These are phyloP conservation scores for Coniochaeta ligniaria DNA, from an alignment of 2,329 filamentous ascomycete genomes.

Conservation along the genomic window DNA sequence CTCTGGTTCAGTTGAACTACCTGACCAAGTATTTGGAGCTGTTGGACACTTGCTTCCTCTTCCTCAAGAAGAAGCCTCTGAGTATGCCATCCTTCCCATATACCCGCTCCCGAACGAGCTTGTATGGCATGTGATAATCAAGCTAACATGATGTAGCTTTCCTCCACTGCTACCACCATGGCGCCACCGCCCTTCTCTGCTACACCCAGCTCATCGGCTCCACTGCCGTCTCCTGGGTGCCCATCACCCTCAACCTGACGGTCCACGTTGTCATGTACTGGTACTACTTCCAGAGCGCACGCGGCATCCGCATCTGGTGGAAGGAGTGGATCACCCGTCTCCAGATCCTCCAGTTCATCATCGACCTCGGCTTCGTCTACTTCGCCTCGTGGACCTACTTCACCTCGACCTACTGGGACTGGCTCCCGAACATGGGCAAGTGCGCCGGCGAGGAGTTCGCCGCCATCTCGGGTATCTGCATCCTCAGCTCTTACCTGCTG, in stretches of 20 bases:
- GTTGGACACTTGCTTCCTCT: constrained; percentile 90
- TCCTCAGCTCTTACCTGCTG: constrained; percentile 89
- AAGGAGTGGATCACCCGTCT: constrained; percentile 99
- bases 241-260: constrained; percentile 83
- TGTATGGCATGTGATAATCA: not conserved
- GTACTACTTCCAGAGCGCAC: constrained; percentile 99
- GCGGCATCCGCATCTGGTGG: constrained; percentile 96
- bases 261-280: constrained; percentile 99
- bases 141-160: constrained; percentile 50
- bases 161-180: constrained; percentile 98
- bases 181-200: constrained; percentile 92
- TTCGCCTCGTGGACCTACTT: constrained; percentile 99
- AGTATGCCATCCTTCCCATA: constrained; percentile 51
- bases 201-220: constrained; percentile 93
- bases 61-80: constrained; percentile 98
- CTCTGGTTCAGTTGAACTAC: constrained; percentile 72
- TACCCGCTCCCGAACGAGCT: not conserved
- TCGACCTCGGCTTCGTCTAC: constrained; percentile 96
- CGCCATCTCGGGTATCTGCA: constrained; percentile 83
- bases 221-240: constrained; percentile 91
- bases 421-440: constrained; percentile 74
- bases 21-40: constrained; percentile 96
- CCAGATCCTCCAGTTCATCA: constrained; percentile 94
- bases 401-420: constrained; percentile 79
- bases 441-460: constrained; percentile 97